Base-by-base conservation (phyloP, 495 filamentous ascomycete genomes). In the Tuber magnatum region DNA sequence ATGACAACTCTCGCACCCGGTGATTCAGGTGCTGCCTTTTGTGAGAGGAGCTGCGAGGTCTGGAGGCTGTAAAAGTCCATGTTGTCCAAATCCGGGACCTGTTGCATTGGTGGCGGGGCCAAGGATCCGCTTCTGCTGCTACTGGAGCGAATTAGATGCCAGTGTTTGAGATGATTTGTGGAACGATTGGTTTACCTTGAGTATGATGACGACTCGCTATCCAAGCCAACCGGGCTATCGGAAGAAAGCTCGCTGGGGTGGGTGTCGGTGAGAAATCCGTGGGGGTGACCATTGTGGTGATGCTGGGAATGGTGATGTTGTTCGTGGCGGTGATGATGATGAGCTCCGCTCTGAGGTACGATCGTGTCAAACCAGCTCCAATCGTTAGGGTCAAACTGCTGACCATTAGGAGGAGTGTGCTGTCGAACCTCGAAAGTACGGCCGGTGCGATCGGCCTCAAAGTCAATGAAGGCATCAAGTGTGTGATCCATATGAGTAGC, bases 321-420 rank as follows among this genome's bases (percentile, higher is more conserved):
- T 65, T 78, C 46, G 35, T 76, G 56, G 32, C 71, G 28, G 8
- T 61, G 38, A 42, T 78, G 72, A 22, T 40, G 39, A 7, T 40
- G 39, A 40, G 39, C 43, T 39, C 38, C 71, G 24, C 48, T 76
- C n/a, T 61, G 65, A 40, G 72, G 39, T 12, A 79, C 73, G 76
- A 79, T 75, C 41, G 56, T 79, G 43, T 79, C 77, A 39, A 79
- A 79, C 77, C 77, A 79, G n/a, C 76, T 75, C 77, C 77, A 79
- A 41, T 79, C 77, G 14, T 68, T 71, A 22, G 76, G 70, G 68
- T 79, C 77, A 46, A 75, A 79, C 35, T 79, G 72, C 14, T 79
- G 72, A 35, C 69, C 69, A 35, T 75, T 65, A 38, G 72, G 61
- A 70, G 76, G 61, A n/a, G 75, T 32, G 35, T 69, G 41, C 38